Percentiles rank a stretch among this genome's conserved stretches.
phyloP scores from a whole-genome alignment of 345 rosid genomes.

The Theobroma cacao region DNA sequence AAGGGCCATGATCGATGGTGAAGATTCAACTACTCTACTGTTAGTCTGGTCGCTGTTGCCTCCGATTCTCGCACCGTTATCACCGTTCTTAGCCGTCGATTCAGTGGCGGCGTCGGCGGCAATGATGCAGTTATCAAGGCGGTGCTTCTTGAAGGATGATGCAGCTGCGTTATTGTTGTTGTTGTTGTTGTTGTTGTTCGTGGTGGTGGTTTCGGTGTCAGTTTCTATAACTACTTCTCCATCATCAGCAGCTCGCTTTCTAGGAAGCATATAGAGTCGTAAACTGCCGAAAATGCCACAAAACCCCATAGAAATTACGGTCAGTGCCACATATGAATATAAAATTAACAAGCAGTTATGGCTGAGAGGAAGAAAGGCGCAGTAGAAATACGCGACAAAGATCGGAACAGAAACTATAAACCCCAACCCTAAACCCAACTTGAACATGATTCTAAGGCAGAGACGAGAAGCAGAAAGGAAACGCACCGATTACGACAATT shows the following conservation, averaged over 20 bases:
- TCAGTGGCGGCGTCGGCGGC: slow-evolving; percentile 26
- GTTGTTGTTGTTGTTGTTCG: slow-evolving; percentile 15
- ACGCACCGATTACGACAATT: slow-evolving; percentile 61
- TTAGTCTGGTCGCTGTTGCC: slow-evolving; percentile 22
- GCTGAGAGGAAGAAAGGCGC: neutral
- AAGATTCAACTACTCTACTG: slow-evolving; percentile 17
- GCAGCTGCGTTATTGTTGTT: slow-evolving; percentile 21
- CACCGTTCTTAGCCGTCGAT: slow-evolving; percentile 25
- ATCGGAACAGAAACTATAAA: slow-evolving; percentile 29
- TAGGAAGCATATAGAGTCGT: slow-evolving; percentile 92
- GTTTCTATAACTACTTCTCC: slow-evolving; percentile 53
- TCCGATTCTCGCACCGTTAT: slow-evolving; percentile 14
- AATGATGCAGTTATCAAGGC: slow-evolving; percentile 23
- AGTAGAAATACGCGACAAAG: slow-evolving; percentile 9
- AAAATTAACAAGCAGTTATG: slow-evolving; percentile 4
- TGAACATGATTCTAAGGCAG: slow-evolving; percentile 14
- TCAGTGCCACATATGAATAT: slow-evolving; percentile 20
- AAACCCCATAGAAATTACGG: slow-evolving; percentile 37
- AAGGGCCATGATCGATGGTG: slow-evolving; percentile 55
- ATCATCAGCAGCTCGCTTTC: slow-evolving; percentile 63
- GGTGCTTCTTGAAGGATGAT: slow-evolving; percentile 59
- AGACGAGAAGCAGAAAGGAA: slow-evolving; percentile 5
- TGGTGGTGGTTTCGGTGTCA: slow-evolving; percentile 27
- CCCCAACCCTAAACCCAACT: slow-evolving; percentile 35
- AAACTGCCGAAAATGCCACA: slow-evolving; percentile 53